Conservation (phyloP, 164 flowering plant genomes). For the Echeveria elegans region DNA sequence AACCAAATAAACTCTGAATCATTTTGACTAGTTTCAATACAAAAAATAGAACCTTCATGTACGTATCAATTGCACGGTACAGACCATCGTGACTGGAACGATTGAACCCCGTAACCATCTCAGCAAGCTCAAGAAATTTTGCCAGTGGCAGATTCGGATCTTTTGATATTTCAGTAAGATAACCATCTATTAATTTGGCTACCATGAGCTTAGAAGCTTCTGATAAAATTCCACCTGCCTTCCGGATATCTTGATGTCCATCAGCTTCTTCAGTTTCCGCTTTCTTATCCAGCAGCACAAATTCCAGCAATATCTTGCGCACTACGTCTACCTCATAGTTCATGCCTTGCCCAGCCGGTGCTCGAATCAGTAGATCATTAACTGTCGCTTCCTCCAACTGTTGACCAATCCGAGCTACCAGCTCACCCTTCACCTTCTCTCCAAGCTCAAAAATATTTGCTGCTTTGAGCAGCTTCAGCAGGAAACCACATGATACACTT, state of each 20-base stretch:
- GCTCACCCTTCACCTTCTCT: conserved; percentile 42
- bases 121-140: conserved; percentile 85
- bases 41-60: conserved; percentile 74
- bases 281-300: conserved; percentile 44
- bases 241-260: conserved; percentile 33
- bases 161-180: conserved; percentile 80
- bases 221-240: conserved; percentile 40
- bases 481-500: conserved; percentile 62
- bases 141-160: conserved; percentile 71
- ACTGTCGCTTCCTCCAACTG: conserved; percentile 84
- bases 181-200: conserved; percentile 82
- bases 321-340: conserved; percentile 62
- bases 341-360: conserved; percentile 32
- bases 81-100: conserved; percentile 84
- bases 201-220: conserved; percentile 81
- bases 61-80: conserved; percentile 83
- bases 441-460: conserved; percentile 42
- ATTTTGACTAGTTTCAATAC: neutral
- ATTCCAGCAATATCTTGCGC: conserved; percentile 55
- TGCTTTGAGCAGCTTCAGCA: conserved; percentile 70
- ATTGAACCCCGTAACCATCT: conserved; percentile 87
- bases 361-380: conserved; percentile 58
- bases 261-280: conserved; percentile 23
- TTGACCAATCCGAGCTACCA: conserved; percentile 57
- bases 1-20: neutral